phyloP scores from a whole-genome alignment of 2,329 filamentous ascomycete genomes.

The Penicillium decumbens region DNA sequence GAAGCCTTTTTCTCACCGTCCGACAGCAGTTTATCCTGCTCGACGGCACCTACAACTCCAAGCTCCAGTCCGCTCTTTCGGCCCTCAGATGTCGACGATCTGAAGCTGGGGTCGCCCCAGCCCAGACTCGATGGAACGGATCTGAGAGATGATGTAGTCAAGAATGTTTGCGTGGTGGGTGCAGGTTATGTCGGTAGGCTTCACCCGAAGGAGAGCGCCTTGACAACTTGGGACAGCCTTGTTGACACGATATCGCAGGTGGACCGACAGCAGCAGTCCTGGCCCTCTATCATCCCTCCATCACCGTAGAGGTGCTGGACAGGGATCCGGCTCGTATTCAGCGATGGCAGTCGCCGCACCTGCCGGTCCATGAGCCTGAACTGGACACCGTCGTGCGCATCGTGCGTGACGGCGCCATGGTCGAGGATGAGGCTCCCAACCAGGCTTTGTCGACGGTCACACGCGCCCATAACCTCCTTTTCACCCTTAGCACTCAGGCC shows the following conservation, averaged over 20 bases:
- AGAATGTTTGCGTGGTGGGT: slow-evolving; percentile 64
- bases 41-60: slow-evolving; percentile 26
- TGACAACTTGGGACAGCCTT: not conserved
- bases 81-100: slow-evolving; percentile 22
- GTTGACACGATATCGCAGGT: slow-evolving; percentile 42
- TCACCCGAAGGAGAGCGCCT: slow-evolving; percentile 12
- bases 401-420: slow-evolving; percentile 34
- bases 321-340: slow-evolving; percentile 61
- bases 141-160: slow-evolving; percentile 12
- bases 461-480: slow-evolving; percentile 64
- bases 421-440: not conserved
- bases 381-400: slow-evolving; percentile 62
- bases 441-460: slow-evolving; percentile 17
- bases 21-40: slow-evolving; percentile 21
- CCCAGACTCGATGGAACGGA: slow-evolving; percentile 6
- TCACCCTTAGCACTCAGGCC: slow-evolving; percentile 60
- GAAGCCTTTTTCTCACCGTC: slow-evolving; percentile 21
- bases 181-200: slow-evolving; percentile 67
- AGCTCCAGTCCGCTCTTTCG: slow-evolving; percentile 27
- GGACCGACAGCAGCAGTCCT: slow-evolving; percentile 72
- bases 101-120: slow-evolving; percentile 14
- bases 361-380: slow-evolving; percentile 73
- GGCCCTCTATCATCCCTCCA: slow-evolving; percentile 66
- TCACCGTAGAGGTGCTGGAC: slow-evolving; percentile 72
- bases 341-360: slow-evolving; percentile 67